A percentile compares a stretch with the other conserved stretches of the same genome.
Conservation (phyloP, 139 green algal genomes). For the Yamagishiella unicocca region DNA sequence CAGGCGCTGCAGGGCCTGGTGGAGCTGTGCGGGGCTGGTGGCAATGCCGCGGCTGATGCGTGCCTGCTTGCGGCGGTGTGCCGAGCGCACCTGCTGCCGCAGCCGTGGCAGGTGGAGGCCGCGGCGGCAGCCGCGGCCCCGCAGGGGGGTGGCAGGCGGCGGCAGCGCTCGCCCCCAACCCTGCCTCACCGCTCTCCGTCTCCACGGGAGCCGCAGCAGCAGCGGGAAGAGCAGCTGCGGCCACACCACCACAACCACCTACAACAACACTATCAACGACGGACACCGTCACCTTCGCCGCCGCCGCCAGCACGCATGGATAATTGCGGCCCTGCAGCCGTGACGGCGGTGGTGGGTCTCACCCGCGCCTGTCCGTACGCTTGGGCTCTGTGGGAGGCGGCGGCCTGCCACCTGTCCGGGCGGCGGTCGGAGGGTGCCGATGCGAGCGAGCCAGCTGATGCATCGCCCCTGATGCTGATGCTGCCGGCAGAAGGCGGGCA, state of each 20-base stretch:
- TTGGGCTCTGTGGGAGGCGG: constrained; percentile 9
- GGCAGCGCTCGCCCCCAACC: too few relatives aligned
- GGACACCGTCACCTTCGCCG: too few relatives aligned
- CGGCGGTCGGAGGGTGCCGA: background rate
- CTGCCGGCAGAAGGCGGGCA: constrained; percentile 1
- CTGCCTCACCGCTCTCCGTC: too few relatives aligned
- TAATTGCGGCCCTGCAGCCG: too few relatives aligned
- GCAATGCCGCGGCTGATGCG: background rate
- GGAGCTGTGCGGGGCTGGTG: background rate
- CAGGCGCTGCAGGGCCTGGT: background rate
- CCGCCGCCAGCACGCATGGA: too few relatives aligned
- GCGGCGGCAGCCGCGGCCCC: background rate
- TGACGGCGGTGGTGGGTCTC: too few relatives aligned
- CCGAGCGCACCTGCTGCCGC: background rate
- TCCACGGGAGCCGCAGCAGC: too few relatives aligned
- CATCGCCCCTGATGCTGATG: background rate
- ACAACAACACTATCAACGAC: too few relatives aligned
- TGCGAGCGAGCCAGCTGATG: too few relatives aligned
- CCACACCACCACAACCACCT: too few relatives aligned
- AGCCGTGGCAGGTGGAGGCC: background rate
- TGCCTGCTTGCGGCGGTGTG: constrained; percentile 7
- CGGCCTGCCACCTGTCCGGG: background rate
- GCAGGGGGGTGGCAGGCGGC: too few relatives aligned
- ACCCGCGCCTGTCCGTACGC: constrained; percentile 20
- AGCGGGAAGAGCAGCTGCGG: too few relatives aligned